A percentile compares a stretch with the other conserved stretches of the same genome.
These are phyloP conservation scores for Chytriomyces sp. DNA, from an alignment of 192 early-diverging fungal species.

Conservation along the genomic window DNA sequence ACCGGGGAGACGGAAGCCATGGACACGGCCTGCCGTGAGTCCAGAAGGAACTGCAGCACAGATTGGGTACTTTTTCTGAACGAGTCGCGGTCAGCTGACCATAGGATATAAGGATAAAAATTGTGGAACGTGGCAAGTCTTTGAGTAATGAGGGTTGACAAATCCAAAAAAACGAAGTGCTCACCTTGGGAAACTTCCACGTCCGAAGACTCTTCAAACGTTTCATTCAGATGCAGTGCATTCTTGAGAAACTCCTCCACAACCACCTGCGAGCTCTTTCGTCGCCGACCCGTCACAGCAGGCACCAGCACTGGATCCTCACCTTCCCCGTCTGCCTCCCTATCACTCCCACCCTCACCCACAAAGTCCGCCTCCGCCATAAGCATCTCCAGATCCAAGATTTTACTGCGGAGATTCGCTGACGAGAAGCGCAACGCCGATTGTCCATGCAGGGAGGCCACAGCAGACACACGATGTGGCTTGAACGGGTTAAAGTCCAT, in stretches of 20 bases:
- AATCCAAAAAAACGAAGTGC: not conserved
- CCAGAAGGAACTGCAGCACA: slow-evolving; percentile 27
- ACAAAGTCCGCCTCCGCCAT: slow-evolving; percentile 5
- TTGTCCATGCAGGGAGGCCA: no score
- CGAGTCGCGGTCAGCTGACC: slow-evolving; percentile 22
- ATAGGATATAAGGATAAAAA: no score
- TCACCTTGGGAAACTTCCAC: not conserved
- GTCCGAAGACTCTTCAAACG: not conserved
- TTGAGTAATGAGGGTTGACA: not conserved
- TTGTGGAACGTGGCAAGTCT: not conserved
- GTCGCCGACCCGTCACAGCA: not conserved
- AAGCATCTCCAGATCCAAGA: slow-evolving; percentile 10
- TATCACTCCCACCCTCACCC: no score
- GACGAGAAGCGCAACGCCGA: slow-evolving; percentile 15
- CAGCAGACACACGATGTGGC: not conserved
- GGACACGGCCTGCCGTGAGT: slow-evolving; percentile 8
- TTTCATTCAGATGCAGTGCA: not conserved
- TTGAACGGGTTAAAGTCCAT: slow-evolving; percentile 25
- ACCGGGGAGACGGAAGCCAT: slow-evolving; percentile 16
- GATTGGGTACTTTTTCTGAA: slow-evolving; percentile 23
- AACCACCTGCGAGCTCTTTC: not conserved
- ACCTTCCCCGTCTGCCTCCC: no score
- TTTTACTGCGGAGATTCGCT: not conserved
- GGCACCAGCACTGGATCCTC: not conserved
- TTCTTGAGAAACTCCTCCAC: slow-evolving; percentile 7